Percentiles rank a stretch among this genome's conserved stretches.
These are phyloP conservation scores for Arthroderma uncinatum DNA, from an alignment of 2,329 filamentous ascomycete genomes.

Conservation along the genomic window DNA sequence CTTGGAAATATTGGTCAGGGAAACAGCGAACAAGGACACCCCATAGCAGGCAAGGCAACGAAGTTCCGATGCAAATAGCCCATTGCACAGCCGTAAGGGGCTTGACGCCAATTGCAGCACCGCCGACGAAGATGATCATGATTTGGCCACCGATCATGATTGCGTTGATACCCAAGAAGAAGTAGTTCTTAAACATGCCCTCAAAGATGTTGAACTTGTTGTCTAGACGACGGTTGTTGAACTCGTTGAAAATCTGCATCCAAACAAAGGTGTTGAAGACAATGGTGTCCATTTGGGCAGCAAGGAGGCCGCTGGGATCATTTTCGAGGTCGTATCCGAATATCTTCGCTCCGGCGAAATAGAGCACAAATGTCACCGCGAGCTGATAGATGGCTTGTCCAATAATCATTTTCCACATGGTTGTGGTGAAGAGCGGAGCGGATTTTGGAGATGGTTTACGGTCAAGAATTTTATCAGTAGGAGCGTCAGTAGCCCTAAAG, in stretches of 20 bases:
- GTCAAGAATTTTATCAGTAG: conserved; percentile 66
- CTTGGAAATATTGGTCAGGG: conserved; percentile 52
- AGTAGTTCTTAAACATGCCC: conserved; percentile 70
- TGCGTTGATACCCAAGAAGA: conserved; percentile 75
- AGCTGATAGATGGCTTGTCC: conserved; percentile 88
- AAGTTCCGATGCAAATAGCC: conserved; percentile 76
- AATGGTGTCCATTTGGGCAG: conserved; percentile 57
- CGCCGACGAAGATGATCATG: conserved; percentile 81
- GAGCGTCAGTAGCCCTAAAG: conserved; percentile 65
- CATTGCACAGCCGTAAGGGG: conserved; percentile 64
- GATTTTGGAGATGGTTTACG: conserved; percentile 68
- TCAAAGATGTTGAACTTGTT: conserved; percentile 96
- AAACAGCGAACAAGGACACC: conserved; percentile 71
- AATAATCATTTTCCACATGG: conserved; percentile 99
- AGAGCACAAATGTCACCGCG: conserved; percentile 63
- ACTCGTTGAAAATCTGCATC: conserved; percentile 99
- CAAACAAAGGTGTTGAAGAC: conserved; percentile 98
- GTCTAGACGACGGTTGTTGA: conserved; percentile 91
- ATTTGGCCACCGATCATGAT: conserved; percentile 85
- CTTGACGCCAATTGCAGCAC: conserved; percentile 64
- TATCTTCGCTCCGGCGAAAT: conserved; percentile 58
- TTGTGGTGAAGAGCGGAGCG: conserved; percentile 66
- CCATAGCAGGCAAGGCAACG: conserved; percentile 72
- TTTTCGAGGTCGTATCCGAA: conserved; percentile 45
- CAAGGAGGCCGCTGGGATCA: conserved; percentile 29